Evolutionary conservation across 345 rosid genomes (phyloP).

Genomic region (Diplotaxis tenuifolia): DNA sequence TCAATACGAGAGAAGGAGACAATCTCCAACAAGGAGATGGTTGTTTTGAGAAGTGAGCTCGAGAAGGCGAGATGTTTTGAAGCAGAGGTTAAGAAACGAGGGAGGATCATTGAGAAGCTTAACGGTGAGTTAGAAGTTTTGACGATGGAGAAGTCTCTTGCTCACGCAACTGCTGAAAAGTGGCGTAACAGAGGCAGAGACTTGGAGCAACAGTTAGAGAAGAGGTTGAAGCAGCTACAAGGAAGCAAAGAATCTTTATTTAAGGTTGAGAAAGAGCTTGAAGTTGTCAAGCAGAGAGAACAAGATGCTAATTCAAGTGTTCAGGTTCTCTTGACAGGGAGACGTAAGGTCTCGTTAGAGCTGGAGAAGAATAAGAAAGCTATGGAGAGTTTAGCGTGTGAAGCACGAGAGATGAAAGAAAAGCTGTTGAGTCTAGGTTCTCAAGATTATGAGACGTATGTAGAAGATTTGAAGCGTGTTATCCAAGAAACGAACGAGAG

Average conservation of each 20-base stretch:
- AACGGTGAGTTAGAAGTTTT: not conserved
- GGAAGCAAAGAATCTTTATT: not conserved
- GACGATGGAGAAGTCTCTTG: not conserved
- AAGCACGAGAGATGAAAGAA: constrained; percentile 85
- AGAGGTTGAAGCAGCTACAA: not conserved
- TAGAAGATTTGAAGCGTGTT: constrained; percentile 63
- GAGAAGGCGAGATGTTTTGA: constrained; percentile 48
- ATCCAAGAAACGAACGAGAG: constrained; percentile 64
- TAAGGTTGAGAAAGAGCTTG: constrained; percentile 39
- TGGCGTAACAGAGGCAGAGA: not conserved
- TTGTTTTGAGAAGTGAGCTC: constrained; percentile 57
- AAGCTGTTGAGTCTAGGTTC: constrained; percentile 51
- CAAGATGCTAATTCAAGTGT: constrained; percentile 72
- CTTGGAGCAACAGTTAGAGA: not conserved
- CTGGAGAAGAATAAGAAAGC: constrained; percentile 93
- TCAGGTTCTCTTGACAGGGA: constrained; percentile 68
- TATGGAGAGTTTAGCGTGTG: constrained; percentile 86
- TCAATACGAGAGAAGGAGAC: constrained; percentile 59
- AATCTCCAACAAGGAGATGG: constrained; percentile 49
- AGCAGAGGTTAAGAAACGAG: constrained; percentile 30
- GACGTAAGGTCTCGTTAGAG: constrained; percentile 58
- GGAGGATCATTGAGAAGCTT: not conserved
- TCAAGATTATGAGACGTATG: constrained; percentile 62
- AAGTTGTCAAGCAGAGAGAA: constrained; percentile 61
- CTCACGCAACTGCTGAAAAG: not conserved